phyloP scores from a whole-genome alignment of 2,329 filamentous ascomycete species.

The Ramichloridium luteum region DNA sequence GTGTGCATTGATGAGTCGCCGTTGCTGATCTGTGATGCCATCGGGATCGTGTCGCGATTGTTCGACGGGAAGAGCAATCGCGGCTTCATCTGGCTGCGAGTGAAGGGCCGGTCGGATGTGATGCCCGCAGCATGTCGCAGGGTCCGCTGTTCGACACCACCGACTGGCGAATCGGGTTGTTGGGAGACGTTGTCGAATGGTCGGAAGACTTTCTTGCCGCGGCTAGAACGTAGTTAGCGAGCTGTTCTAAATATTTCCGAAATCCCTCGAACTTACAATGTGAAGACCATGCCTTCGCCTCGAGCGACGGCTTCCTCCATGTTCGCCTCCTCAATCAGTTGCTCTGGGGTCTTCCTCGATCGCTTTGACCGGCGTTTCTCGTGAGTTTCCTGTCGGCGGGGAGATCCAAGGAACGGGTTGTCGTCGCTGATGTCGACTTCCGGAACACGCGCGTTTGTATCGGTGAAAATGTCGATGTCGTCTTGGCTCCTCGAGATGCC shows the following conservation, averaged over 20 bases:
- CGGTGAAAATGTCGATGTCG: slow-evolving; percentile 60
- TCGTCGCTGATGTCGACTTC: slow-evolving; percentile 51
- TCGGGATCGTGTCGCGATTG: slow-evolving; percentile 3
- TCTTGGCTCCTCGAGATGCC: slow-evolving; percentile 26
- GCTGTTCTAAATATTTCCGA: slow-evolving; percentile 2
- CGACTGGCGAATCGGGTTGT: background rate
- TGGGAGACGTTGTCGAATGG: slow-evolving; percentile 41
- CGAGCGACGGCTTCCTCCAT: slow-evolving; percentile 53
- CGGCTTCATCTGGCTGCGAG: slow-evolving; percentile 58
- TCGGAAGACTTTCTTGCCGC: slow-evolving; percentile 67
- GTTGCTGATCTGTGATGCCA: slow-evolving; percentile 30
- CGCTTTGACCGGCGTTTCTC: slow-evolving; percentile 10
- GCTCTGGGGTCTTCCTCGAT: slow-evolving; percentile 45
- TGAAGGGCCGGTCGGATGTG: slow-evolving; percentile 39
- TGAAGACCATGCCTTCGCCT: slow-evolving; percentile 61
- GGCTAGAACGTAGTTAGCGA: slow-evolving; percentile 39
- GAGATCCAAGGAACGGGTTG: slow-evolving; percentile 35
- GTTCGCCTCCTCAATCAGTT: slow-evolving; percentile 33
- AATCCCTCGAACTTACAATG: slow-evolving; percentile 52
- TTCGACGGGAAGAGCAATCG: slow-evolving; percentile 54
- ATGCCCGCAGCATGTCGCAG: slow-evolving; percentile 28
- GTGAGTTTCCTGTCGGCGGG: slow-evolving; percentile 31
- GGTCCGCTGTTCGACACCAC: slow-evolving; percentile 14
- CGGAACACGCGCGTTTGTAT: slow-evolving; percentile 64
- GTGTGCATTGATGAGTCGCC: slow-evolving; percentile 30